Percentiles rank a stretch among this genome's conserved stretches.
Evolutionary conservation across 2,329 filamentous ascomycete species (phyloP).

Genomic region (Paraphoma chrysanthemicola): DNA sequence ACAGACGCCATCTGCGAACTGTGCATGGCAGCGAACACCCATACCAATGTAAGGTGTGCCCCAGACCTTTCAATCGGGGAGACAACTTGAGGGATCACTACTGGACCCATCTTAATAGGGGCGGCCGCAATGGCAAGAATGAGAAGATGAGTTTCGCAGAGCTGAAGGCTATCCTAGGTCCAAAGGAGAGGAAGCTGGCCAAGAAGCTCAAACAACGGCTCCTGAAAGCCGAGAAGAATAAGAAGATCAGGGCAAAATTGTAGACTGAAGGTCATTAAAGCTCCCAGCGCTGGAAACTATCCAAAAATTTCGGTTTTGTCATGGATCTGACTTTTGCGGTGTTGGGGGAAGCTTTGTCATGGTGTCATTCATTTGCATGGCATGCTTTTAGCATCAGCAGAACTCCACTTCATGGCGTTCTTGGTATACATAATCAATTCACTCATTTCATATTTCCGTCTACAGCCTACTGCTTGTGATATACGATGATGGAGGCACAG

Average conservation of each 20-base stretch:
- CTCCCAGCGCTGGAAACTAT: not conserved
- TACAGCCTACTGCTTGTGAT: too few relatives aligned
- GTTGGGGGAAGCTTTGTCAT: conserved; percentile 2
- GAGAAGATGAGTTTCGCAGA: conserved; percentile 19
- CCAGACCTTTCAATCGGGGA: conserved; percentile 20
- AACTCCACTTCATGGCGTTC: not conserved
- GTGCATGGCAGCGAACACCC: conserved; percentile 15
- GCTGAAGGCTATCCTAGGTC: conserved; percentile 23
- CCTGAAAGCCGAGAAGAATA: conserved; percentile 1
- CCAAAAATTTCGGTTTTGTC: not conserved
- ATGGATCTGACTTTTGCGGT: not conserved
- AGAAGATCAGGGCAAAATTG: not conserved
- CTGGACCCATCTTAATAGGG: conserved; percentile 29
- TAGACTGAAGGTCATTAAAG: not conserved
- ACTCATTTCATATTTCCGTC: too few relatives aligned
- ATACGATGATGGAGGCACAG: too few relatives aligned
- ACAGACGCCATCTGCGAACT: conserved; percentile 28
- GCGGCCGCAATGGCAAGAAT: conserved; percentile 25
- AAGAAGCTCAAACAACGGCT: conserved; percentile 18
- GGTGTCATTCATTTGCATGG: not conserved
- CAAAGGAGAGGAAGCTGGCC: conserved; percentile 20
- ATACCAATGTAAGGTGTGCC: conserved; percentile 23
- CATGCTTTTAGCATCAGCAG: not conserved
- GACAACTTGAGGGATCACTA: conserved; percentile 35
- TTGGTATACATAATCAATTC: too few relatives aligned